Evolutionary conservation across 768 basidiomycete species (phyloP), one percentile per base, ranked within the genome.

Genomic region (Daedaleopsis sinensis): DNA sequence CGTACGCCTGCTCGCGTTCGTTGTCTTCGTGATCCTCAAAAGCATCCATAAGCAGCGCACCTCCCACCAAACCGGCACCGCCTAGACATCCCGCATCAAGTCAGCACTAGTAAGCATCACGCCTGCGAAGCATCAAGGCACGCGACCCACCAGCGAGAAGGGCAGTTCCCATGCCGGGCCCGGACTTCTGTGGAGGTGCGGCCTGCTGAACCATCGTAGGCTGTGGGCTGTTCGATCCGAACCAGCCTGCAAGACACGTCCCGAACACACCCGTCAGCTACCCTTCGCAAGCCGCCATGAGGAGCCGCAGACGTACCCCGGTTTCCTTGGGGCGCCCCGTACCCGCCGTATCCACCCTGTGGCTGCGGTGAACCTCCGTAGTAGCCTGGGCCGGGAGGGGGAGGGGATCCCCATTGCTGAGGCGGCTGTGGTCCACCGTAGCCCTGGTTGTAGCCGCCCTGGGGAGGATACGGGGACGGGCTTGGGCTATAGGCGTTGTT

Each of bases 61-160:
- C 90, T 42, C 84, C 88, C n/a, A 88, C 69, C n/a, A 90, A 70
- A 59, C 87, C 90, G 16, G 78, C 88, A 67, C 82, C 88, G 64
- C 80, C 88, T 82, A 61, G 23, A 23, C 19, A 51, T 32, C 19
- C 15, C 57, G 52, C 52, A 18, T 42, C 43, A 42, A 32, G 46
- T 62, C 18, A 57, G 55, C 9, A 24, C 43, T 38, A 32, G 46
- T 62, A 11, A 57, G 55, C 9, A 24, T 16, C 19, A 6, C 1
- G 11, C 19, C 19, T 3, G 18, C 13, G 18, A 35, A 23, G 21
- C n/a, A 37, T 51, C 49, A 32, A 49, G 21, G 16, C 57, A 5
- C 23, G 49, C 21, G 2, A 70, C 78, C 51, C 52, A 85, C 83
- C 84, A 51, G 79, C 80, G 55, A 77, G 67, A 6, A 82, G 52